Evolutionary conservation across 2,329 filamentous ascomycete genomes (phyloP), one percentile per base, ranked within the genome.

Genomic region (Penicillium italicum): DNA sequence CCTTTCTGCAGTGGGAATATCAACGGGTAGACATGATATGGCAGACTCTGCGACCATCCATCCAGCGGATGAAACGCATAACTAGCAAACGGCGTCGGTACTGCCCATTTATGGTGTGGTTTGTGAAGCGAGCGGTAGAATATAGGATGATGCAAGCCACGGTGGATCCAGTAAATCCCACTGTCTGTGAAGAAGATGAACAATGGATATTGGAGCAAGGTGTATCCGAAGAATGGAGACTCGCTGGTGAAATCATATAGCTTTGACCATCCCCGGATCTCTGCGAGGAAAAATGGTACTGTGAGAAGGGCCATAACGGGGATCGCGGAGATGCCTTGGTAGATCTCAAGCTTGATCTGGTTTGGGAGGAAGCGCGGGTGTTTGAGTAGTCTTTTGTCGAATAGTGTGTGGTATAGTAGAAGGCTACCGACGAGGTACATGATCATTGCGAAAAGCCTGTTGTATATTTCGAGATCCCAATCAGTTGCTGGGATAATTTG

Each of bases 91-190:
- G 93, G 93, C 0, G 91, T 96, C 9, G 93, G 92, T 87, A 97
- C 94, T 76, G 97, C 96, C 93, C 93, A 97, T 80, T 96, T 97
- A 84, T 97, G 93, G 77, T 97, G 93, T 61, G 91, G 87, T 83
- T 97, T 97, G 82, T 97, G 93, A 44, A 97, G 82, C 65, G 80
- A 80, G 79, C 91, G 94, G 83, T 97, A 97, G 62, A 94, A 69
- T 33, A 75, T 69, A 5, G 89, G 89, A 72, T 91, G 86, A 76
- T 96, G 91, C 58, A 94, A 81, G 47, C 83, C 86, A 47, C 91
- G 87, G 77, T 96, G 91, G 68, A 95, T 93, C 82, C 88, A 90
- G 81, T 96, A 96, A 77, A 96, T 91, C 72, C 82, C 85, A 70
- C 86, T 87, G 74, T 96, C 91, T 74, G 91, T 96, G 73, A 96